Evolutionary conservation across 2,329 filamentous ascomycete species (phyloP).

Genomic region (Aspergillus sp.): DNA sequence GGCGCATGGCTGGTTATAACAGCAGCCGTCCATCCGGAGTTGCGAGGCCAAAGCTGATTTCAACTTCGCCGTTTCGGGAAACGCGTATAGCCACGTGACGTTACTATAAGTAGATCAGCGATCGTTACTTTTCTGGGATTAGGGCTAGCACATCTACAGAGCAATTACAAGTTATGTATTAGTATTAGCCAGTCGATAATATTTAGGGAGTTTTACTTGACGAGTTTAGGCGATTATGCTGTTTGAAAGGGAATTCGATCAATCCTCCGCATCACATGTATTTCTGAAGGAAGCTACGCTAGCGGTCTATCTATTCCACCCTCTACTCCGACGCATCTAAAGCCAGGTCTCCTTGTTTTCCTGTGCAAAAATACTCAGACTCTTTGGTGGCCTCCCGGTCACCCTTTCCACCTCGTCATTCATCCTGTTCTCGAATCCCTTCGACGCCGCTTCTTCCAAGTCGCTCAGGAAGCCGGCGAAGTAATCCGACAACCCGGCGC

Average conservation of each 20-base stretch:
- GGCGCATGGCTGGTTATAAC: conserved; percentile 16
- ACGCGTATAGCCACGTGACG: neutral
- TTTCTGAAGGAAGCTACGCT: neutral
- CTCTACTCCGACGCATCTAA: neutral
- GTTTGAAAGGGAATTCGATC: too few species aligned
- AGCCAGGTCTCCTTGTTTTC: conserved; percentile 1
- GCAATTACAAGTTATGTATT: too few species aligned
- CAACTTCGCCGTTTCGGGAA: conserved; percentile 1
- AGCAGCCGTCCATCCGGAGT: neutral
- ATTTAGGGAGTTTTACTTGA: too few species aligned
- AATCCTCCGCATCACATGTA: too few species aligned
- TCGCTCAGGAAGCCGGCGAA: neutral
- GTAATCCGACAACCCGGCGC: neutral
- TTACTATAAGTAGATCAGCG: neutral
- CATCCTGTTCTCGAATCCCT: conserved; percentile 1
- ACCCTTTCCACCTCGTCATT: conserved; percentile 1
- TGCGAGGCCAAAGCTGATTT: conserved; percentile 1
- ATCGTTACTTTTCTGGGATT: too few species aligned
- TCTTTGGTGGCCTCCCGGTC: neutral
- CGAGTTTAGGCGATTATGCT: too few species aligned
- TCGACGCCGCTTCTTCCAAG: neutral
- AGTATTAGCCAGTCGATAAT: too few species aligned
- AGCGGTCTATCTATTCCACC: neutral
- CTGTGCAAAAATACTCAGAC: conserved; percentile 1
- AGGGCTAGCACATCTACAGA: too few species aligned